Conservation (phyloP, 495 filamentous ascomycete genomes). For the Penicillium diatomitis region DNA sequence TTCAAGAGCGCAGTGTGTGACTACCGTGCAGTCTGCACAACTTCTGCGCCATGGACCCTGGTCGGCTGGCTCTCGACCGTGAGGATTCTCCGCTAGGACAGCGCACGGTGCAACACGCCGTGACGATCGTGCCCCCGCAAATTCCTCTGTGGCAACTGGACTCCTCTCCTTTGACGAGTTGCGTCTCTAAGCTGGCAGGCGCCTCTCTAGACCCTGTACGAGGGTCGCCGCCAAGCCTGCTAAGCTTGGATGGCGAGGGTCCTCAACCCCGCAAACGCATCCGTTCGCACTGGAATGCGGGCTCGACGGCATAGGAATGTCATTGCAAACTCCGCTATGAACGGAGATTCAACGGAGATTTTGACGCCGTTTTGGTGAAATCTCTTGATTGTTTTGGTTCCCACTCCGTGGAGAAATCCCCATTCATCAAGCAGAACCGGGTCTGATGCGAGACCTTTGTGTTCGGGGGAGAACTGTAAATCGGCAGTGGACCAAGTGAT, state of each 20-base stretch:
- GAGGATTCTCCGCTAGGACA: too few species aligned
- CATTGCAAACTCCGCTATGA: slow-evolving; percentile 1
- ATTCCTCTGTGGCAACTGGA: background rate
- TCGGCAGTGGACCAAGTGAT: too few species aligned
- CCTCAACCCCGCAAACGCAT: slow-evolving; percentile 15
- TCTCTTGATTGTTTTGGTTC: too few species aligned
- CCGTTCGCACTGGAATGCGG: slow-evolving; percentile 5
- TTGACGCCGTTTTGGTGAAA: slow-evolving; percentile 2
- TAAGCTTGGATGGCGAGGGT: background rate
- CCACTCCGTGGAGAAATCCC: background rate
- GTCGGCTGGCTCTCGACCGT: too few species aligned
- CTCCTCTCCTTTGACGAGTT: background rate
- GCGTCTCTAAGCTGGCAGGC: too few species aligned
- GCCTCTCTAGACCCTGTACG: background rate
- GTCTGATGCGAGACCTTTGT: too few species aligned
- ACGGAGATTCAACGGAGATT: slow-evolving; percentile 17
- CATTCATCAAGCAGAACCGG: background rate
- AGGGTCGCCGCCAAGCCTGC: background rate
- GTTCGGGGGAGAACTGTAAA: too few species aligned
- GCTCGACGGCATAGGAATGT: background rate
- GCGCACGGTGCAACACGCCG: too few species aligned
- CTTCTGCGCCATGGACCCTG: too few species aligned
- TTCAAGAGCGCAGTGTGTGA: too few species aligned
- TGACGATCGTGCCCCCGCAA: too few species aligned
- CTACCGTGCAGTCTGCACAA: too few species aligned